Percentiles rank a stretch among this genome's conserved stretches.
phyloP scores from a whole-genome alignment of 768 basidiomycete species.

The Boletus rufocinnamomeus region DNA sequence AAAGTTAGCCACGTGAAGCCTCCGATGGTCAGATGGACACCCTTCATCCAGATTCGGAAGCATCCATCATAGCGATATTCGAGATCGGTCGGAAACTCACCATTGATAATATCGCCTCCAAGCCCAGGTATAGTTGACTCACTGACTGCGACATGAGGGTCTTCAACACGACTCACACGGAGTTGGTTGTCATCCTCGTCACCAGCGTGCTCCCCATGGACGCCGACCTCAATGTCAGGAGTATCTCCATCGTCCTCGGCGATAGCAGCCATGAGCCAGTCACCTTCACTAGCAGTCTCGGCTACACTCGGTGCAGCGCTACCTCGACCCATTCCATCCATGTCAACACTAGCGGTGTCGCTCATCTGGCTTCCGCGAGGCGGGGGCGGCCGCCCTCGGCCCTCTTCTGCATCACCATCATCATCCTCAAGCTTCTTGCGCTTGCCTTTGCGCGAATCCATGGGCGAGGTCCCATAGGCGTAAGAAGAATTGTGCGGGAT shows the following conservation, averaged over 20 bases:
- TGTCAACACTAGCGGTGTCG: conserved; percentile 59
- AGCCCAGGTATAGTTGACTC: conserved; percentile 36
- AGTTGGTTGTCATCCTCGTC: conserved; percentile 49
- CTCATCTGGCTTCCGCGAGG: conserved; percentile 43
- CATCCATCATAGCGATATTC: conserved; percentile 45
- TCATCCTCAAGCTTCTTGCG: conserved; percentile 90
- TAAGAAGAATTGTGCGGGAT: conserved; percentile 61
- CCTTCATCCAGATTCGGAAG: conserved; percentile 42
- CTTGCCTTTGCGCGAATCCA: conserved; percentile 75
- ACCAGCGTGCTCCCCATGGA: conserved; percentile 46
- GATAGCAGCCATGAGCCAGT: conserved; percentile 91
- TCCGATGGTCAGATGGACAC: conserved; percentile 40
- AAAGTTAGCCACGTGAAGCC: conserved; percentile 62
- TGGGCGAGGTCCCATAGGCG: conserved; percentile 42
- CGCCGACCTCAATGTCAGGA: conserved; percentile 58
- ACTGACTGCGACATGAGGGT: conserved; percentile 39
- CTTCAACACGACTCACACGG: conserved; percentile 44
- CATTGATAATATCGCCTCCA: conserved; percentile 42
- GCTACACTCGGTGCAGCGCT: conserved; percentile 71
- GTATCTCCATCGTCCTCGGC: conserved; percentile 66
- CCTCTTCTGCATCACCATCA: conserved; percentile 77
- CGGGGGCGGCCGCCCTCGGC: conserved; percentile 67
- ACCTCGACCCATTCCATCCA: conserved; percentile 54
- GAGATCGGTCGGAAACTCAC: conserved; percentile 51
- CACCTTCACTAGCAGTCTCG: conserved; percentile 67